Evolutionary conservation across 441 rosid species (phyloP), one percentile per base, ranked within the genome.

Genomic region (Gossypium davidsonii): DNA sequence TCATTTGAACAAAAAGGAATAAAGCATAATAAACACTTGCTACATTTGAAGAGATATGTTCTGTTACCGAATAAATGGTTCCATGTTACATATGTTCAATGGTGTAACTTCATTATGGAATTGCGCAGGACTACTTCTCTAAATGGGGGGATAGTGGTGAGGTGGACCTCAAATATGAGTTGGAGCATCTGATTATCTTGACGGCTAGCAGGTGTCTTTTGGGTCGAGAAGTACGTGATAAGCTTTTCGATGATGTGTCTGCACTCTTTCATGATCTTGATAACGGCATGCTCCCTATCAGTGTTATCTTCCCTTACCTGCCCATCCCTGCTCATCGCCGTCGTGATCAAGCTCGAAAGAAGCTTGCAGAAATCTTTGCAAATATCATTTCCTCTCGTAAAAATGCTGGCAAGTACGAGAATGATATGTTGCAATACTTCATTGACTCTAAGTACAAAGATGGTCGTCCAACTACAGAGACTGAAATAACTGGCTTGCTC

Each of bases 181-280:
- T 96, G 37, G 98, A 96, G 87, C 97, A 91, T 79, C 88, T 96
- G 67, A 96, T 92, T 80, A 96, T 96, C 82, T 87, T 96, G 79
- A 96, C 99, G 23, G 99, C 99, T 12, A 94, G 99, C 71, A 88
- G 99, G 86, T 96, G 99, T 80, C 85, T 96, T 31, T 83, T 96
- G 46, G 99, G 99, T 58, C 80, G 83, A 55, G 99, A 96, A 85
- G 98, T 94, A 44, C 97, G 99, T 63, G 96, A 94, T 79, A 88
- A 91, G 87, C 98, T 96, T 77, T 94, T 96, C 17, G 98, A 84
- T 55, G 98, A 96, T 48, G 99, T 96, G 17, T 92, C 98, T 73
- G 89, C 92, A 74, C 80, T 96, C 57, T 96, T 96, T 84, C 98
- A 96, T 72, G 98, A 96, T 76, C 92, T 96, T 37, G 99, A 96